Base-by-base conservation (phyloP, 2,329 filamentous ascomycete species). In the Stagonosporopsis chrysanthemi region DNA sequence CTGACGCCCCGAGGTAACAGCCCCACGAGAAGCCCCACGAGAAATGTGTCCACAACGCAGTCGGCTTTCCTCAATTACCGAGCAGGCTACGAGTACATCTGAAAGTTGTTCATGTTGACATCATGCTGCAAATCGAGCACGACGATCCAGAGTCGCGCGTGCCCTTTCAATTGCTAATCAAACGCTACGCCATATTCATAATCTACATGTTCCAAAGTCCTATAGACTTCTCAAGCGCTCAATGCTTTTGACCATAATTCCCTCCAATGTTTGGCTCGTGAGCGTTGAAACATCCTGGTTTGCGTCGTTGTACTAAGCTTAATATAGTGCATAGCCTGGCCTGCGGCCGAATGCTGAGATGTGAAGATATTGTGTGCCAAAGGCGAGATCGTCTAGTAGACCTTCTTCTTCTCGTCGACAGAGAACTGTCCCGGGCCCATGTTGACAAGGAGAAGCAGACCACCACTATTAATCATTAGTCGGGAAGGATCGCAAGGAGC, bases 321-420 rank as follows among this genome's bases (percentile, higher is more conserved):
- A 43, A 58, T 46, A 58, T 46, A 28, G 56, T 50, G 38, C 52
- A 45, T 58, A 50, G 39, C 43, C 49, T 54, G 56, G 56, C 45
- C 40, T 50, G 39, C 50, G 45, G 45, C 50, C 45, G 36, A 42
- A 53, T 50, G 45, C 56, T 46, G 41, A 54, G 40, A 40, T 46
- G 22, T 54, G 50, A 58, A 46, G 50, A 58, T 58, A 58, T 50
- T 24, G 40, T 41, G 28, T 42, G 46, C 41, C 41, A 17, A 38
- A 40, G 31, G 39, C 17, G 17, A 31, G 31, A 29, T 11, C 29
- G 44, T 60, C 64, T 86, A 99, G 83, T 99, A 99, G 68, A 99
- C 95, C 86, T 99, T 99, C 88, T 99, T 99, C 91, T 99, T 99
- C 87, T 99, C 95, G 80, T 99, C 95, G 79, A 98, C 94, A 78